These are phyloP conservation scores for Boechera divaricarpa DNA, from an alignment of 345 rosid genomes.

Conservation along the genomic window DNA sequence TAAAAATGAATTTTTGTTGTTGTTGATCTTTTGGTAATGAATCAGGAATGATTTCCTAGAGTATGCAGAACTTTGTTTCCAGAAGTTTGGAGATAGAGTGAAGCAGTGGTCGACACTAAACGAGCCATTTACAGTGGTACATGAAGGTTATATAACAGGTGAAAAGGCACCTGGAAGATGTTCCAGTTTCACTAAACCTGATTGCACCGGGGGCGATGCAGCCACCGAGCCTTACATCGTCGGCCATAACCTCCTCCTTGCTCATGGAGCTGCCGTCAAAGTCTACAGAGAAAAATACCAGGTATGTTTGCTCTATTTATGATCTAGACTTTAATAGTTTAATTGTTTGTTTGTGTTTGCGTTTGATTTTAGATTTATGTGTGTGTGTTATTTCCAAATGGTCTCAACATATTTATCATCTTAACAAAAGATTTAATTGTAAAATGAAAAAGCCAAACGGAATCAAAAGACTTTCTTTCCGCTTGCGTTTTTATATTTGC, in stretches of 20 bases:
- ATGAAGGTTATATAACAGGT: conserved; percentile 38
- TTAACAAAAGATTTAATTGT: neutral
- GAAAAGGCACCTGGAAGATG: conserved; percentile 48
- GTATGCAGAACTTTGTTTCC: conserved; percentile 54
- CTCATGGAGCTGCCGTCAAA: conserved; percentile 52
- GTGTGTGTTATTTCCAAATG: neutral
- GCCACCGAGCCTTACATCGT: conserved; percentile 51
- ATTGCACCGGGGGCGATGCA: conserved; percentile 44
- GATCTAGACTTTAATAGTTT: neutral
- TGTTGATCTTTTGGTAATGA: conserved; percentile 22
- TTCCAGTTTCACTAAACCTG: conserved; percentile 40
- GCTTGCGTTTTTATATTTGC: too few relatives aligned
- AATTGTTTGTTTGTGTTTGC: neutral
- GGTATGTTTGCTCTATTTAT: conserved; percentile 16
- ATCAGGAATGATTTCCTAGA: conserved; percentile 48
- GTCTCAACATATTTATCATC: neutral
- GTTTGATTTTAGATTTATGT: neutral
- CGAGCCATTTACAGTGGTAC: conserved; percentile 49
- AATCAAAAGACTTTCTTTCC: too few relatives aligned
- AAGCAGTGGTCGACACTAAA: conserved; percentile 53
- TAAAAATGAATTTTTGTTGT: neutral
- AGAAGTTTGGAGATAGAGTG: conserved; percentile 55
- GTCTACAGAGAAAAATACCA: conserved; percentile 49
- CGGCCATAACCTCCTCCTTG: conserved; percentile 49
- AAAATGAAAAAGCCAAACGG: too few relatives aligned